These are phyloP conservation scores for Penicillium flavigenum DNA, from an alignment of 495 filamentous ascomycete species.

Conservation along the genomic window DNA sequence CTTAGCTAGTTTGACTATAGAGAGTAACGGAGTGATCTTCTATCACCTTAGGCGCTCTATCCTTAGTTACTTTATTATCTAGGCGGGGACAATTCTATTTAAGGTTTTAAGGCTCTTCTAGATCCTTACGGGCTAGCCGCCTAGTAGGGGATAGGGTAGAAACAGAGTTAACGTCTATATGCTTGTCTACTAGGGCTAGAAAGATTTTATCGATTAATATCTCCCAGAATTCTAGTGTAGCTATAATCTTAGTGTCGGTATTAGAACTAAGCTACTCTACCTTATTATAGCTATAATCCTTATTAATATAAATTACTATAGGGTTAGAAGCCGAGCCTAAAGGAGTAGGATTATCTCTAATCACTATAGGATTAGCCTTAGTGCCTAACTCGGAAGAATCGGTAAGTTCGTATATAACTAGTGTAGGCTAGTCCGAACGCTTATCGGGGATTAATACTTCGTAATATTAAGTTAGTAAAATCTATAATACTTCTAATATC, in stretches of 20 bases:
- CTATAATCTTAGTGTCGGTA: not conserved
- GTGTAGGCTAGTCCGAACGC: not conserved
- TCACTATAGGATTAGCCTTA: not conserved
- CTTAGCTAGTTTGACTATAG: not conserved
- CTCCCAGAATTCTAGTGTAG: not conserved
- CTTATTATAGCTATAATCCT: not conserved
- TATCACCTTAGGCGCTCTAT: not conserved
- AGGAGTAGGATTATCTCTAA: not conserved
- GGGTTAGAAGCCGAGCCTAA: constrained; percentile 1
- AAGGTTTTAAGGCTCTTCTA: not conserved
- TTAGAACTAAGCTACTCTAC: not conserved
- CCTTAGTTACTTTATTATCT: not conserved
- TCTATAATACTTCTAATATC: constrained; percentile 2
- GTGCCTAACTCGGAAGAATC: not conserved
- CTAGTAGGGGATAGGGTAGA: not conserved
- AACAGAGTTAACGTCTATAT: not conserved
- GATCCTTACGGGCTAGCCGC: not conserved
- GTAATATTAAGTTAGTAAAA: not conserved
- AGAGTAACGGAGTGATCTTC: not conserved
- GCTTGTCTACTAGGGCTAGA: not conserved
- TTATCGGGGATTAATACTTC: not conserved
- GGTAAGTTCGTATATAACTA: not conserved
- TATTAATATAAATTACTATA: not conserved
- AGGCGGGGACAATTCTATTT: not conserved
- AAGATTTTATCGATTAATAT: not conserved